Evolutionary conservation across 2,329 filamentous ascomycete species (phyloP), one percentile per base, ranked within the genome.

Genomic region (Didymella keratinophila): DNA sequence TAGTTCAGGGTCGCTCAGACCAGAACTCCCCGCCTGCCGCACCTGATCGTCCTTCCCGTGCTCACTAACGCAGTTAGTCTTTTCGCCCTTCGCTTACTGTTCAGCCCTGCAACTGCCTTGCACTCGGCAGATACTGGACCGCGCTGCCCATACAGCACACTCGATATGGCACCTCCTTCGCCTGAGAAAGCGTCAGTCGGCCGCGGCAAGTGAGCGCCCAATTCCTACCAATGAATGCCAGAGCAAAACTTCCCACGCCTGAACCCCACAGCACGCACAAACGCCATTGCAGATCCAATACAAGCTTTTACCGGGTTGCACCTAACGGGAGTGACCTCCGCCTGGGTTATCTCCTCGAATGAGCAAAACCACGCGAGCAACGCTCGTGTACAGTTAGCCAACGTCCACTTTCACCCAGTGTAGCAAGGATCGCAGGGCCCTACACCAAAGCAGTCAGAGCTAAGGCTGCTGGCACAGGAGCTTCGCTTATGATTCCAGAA

Each of bases 61-160:
- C 23, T 37, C 11, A 5, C 25, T 28, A 25, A 42, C 7, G 25
- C 18, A 41, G 42, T 12, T 46, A 32, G 18, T 41, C 18, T 41
- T 41, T 18, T 21, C n/a, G 23, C 41, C 28, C 21, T 52, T 39
- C 34, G 50, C 50, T 37, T 46, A 32, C 30, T n/a, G n/a, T 14
- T 30, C 14, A 28, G 23, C 21, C 23, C 9, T 34, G 14, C 32
- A 36, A 34, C 36, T 10, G 23, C 21, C 21, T 25, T 34, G 16
- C 41, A 6, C 28, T 39, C 36, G 32, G 8, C 36, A 20, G 36
- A 21, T 37, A 10, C 28, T 51, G 18, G 7, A 37, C 4, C 28
- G 30, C 30, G 4, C 21, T 41, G n/a, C 27, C 18, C n/a, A 21
- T 32, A 18, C 43, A 46, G 28, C 28, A 28, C 30, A n/a, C 43